phyloP scores from a whole-genome alignment of 257 asterid genomes.

The Nicotiana tomentosiformis region DNA sequence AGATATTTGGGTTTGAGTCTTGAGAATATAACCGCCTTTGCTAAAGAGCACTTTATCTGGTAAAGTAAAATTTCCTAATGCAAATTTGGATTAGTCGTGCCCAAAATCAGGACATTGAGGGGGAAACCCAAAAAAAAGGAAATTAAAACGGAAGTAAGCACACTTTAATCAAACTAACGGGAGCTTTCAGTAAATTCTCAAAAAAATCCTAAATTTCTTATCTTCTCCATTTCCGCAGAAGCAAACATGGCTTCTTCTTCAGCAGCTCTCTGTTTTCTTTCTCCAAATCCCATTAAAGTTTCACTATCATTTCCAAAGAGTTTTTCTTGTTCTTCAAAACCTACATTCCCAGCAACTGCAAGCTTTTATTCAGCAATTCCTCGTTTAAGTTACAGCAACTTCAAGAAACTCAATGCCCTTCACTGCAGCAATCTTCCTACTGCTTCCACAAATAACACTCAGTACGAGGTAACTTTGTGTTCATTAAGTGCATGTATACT shows the following conservation, averaged over 20 bases:
- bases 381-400: constrained; percentile 14
- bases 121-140: neutral
- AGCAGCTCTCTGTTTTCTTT: neutral
- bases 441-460: constrained; percentile 52
- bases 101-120: too few species aligned
- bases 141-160: too few species aligned
- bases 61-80: too few species aligned
- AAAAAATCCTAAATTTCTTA: neutral
- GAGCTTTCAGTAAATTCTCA: neutral
- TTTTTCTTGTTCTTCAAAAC: constrained; percentile 15
- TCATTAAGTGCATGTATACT: neutral
- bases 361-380: constrained; percentile 19
- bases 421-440: constrained; percentile 43
- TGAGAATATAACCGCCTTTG: too few species aligned
- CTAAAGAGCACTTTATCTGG: too few species aligned
- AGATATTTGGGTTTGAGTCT: too few species aligned
- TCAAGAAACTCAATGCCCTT: constrained; percentile 26
- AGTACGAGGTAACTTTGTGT: constrained; percentile 56
- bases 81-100: too few species aligned
- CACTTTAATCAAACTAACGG: neutral
- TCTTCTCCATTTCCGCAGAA: neutral
- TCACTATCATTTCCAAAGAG: neutral
- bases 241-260: constrained; percentile 9
- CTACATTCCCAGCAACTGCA: constrained; percentile 12
- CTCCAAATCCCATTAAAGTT: neutral